These are phyloP conservation scores for Vaucheria bursata DNA, from an alignment of 352 stramenopile species.

Conservation along the genomic window DNA sequence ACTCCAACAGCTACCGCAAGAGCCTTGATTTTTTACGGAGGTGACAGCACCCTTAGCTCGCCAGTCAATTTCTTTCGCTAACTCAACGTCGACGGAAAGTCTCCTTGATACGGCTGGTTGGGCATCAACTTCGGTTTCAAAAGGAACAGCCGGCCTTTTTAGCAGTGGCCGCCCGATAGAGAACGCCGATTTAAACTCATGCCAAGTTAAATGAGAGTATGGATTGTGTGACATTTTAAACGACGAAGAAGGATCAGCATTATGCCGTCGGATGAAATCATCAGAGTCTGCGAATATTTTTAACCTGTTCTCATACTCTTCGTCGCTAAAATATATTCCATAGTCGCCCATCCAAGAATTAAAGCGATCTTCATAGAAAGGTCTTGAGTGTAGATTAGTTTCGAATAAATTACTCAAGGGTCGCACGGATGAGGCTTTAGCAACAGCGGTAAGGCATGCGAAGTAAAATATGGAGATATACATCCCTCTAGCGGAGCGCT, in stretches of 20 bases:
- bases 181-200: neutral
- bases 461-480: no score
- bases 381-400: neutral
- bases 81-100: neutral
- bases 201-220: constrained; percentile 36
- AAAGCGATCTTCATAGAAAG: constrained; percentile 5
- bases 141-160: neutral
- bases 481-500: no score
- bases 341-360: neutral
- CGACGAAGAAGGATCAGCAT: constrained; percentile 10
- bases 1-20: constrained; percentile 95
- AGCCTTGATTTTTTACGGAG: constrained; percentile 93
- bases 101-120: neutral
- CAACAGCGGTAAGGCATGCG: no score
- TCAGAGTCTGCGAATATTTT: constrained; percentile 40
- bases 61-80: constrained; percentile 68
- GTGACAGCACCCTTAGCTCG: constrained; percentile 81
- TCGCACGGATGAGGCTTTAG: no score
- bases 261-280: constrained; percentile 34
- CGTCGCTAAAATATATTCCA: neutral
- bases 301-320: neutral
- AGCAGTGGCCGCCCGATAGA: constrained; percentile 7
- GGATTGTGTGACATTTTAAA: constrained; percentile 44
- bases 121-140: neutral
- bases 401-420: no score